phyloP scores from a whole-genome alignment of 1,139 yeast species.

The Candida dubliniensis region DNA sequence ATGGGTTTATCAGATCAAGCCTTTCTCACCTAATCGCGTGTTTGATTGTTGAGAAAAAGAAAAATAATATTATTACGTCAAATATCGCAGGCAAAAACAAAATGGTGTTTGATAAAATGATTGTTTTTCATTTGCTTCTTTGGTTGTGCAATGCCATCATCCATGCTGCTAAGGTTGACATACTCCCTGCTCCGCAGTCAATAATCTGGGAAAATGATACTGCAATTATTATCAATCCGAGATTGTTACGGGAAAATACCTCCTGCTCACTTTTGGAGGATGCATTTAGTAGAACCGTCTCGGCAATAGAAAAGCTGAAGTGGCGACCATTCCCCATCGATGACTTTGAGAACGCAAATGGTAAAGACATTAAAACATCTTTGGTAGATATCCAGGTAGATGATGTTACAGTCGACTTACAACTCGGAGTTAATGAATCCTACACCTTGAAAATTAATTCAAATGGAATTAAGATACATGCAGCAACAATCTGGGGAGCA shows the following conservation, averaged over 20 bases:
- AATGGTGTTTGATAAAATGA: too few relatives aligned
- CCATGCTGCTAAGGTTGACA: conserved; percentile 19
- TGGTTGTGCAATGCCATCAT: not conserved
- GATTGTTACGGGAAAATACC: not conserved
- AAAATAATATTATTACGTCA: too few relatives aligned
- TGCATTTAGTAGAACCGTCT: conserved; percentile 21
- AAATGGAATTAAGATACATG: conserved; percentile 23
- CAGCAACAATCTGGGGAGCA: conserved; percentile 47
- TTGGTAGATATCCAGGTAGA: conserved; percentile 17
- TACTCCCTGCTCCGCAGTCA: conserved; percentile 23
- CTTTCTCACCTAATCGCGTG: too few relatives aligned
- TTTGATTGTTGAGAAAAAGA: too few relatives aligned
- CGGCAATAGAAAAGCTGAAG: conserved; percentile 18
- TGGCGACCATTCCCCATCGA: conserved; percentile 23
- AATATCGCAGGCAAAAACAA: too few relatives aligned
- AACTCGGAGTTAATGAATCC: conserved; percentile 44
- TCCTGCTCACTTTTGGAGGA: conserved; percentile 13
- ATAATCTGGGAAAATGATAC: conserved; percentile 18
- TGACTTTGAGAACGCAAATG: not conserved
- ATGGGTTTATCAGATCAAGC: too few relatives aligned
- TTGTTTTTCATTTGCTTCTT: too few relatives aligned
- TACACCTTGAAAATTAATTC: conserved; percentile 26
- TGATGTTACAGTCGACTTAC: conserved; percentile 31
- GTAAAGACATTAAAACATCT: not conserved
- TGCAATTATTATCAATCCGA: conserved; percentile 1